Evolutionary conservation across 2,329 filamentous ascomycete species (phyloP), one percentile per base, ranked within the genome.

Genomic region (Chaetomium strumarium): DNA sequence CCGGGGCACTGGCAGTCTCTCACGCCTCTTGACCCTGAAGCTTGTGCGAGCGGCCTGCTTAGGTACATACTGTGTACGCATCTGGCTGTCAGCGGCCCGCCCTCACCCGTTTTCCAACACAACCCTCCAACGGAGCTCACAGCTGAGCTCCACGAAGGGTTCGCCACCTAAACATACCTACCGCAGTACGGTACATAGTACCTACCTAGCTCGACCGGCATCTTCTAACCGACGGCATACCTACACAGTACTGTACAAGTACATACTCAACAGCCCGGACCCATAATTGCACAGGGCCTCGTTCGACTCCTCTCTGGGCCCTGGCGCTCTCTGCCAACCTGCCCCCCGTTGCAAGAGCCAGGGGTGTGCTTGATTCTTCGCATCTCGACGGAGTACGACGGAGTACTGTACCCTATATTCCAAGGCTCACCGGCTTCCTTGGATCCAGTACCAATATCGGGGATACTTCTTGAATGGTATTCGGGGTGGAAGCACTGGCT

Each of bases 101-200:
- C 30, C 49, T 33, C 38, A 44, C 43, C 43, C 44, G 36, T 51
- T 50, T 53, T 48, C 33, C 47, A 47, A 38, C 34, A 41, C n/a
- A 12, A 37, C 33, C 39, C 46, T 30, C 24, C 24, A 24, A 12
- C 16, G 29, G 12, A 39, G 12, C n/a, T 40, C 49, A 51, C 38
- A 37, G 13, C 34, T 8, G 34, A 14, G 38, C 34, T 49, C 49
- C 30, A 19, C 50, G 46, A 57, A 47, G 37, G 51, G 47, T 52
- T 62, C 58, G 55, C 59, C 60, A 53, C 54, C 46, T 54, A 58
- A n/a, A 8, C 34, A n/a, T 37, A 14, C 30, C 7, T 33, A 33
- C 30, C 7, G 30, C n/a, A n/a, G 12, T 33, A 33, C 30, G 12
- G n/a, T 36, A 36, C 34, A 5, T 5, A 14, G 34, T 36, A 36